Evolutionary conservation across 2,329 filamentous ascomycete genomes (phyloP), one percentile per base, ranked within the genome.

Genomic region (Colletotrichum australisinense): DNA sequence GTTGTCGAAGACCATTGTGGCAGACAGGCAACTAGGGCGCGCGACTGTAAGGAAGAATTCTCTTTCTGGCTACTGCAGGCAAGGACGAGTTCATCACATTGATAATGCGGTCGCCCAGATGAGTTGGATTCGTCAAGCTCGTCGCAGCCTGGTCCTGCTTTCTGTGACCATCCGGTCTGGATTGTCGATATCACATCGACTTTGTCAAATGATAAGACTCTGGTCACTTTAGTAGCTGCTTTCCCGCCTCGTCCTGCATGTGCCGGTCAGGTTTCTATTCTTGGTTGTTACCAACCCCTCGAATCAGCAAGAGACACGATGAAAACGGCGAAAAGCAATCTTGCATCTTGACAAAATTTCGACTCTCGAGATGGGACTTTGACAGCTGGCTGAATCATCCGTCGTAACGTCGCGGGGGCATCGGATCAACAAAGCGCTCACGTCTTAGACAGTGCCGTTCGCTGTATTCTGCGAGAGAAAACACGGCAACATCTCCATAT

Each of bases 271-370:
- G 2, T 28, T 19, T 28, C 66, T 72, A 59, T 55, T 63, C 35
- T 32, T 46, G 70, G 66, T 26, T 28, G n/a, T 52, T 26, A 14
- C 8, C 19, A 7, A n/a, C 22, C 38, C 26, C 59, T 46, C 30
- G 16, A 69, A 63, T n/a, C 11, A 70, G 66, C 60, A 38, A 55
- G 12, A 16, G n/a, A 42, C n/a, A 67, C 59, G 53, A 65, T n/a
- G 12, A 52, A 60, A 30, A 49, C 49, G 38, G 22, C 38, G 16
- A 30, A 46, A 26, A 32, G 14, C 49, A 49, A 42, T 26, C n/a
- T 46, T 69, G 60, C 42, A 42, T 12, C 64, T 49, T 24, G 28
- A 24, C 30, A 49, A 22, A 9, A 19, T 12, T 9, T n/a, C 38
- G 38, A 32, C 28, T 46, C 19, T 32, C 12, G 8, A 38, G n/a